Base-by-base conservation (phyloP, 805 yeast species). In the Metschnikowia lochheadii region DNA sequence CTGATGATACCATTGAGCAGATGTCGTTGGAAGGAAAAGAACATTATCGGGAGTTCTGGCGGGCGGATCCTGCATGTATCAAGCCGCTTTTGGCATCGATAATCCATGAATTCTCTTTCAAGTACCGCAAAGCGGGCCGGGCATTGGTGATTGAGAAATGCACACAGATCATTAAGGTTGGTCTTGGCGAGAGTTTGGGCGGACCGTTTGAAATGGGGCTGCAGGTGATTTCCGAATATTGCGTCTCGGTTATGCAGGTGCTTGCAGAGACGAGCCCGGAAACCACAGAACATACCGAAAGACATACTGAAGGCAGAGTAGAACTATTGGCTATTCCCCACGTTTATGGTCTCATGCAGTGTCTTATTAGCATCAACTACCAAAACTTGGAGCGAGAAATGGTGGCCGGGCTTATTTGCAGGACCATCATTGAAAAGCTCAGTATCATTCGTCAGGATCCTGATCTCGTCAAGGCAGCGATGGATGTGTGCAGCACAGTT, bases 171-270 rank as follows among this genome's bases (percentile, higher is more conserved):
- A 73, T 89, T 55, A 83, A 80, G 57, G 58, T 70, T 14, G 95
- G 95, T 0, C 65, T 89, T 14, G 66, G 80, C 3, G 96, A 89
- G 59, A 63, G 72, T 3, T 64, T 81, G 5, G 72, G 78, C 17
- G 90, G 90, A 0, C 88, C 94, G 0, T 87, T 86, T 64, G 82
- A 78, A 8, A 77, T 86, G 41, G 56, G 54, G 3, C 41, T 32
- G 32, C 49, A 50, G 4, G 39, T 49, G 13, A 49, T 52, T 2
- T 20, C 52, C 23, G 49, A 47, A 14, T 55, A 48, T 39, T 49
- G 43, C 13, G 46, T 50, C 32, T 39, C 53, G 7, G 39, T 56
- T 13, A 57, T 57, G 60, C 44, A 48, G 14, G 34, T n/a, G 20
- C 38, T 42, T 21, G 31, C 38, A 31, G 44, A 17, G 18, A 40